These are phyloP conservation scores for Podila horticola DNA, from an alignment of 192 early-diverging fungal species.

Conservation along the genomic window DNA sequence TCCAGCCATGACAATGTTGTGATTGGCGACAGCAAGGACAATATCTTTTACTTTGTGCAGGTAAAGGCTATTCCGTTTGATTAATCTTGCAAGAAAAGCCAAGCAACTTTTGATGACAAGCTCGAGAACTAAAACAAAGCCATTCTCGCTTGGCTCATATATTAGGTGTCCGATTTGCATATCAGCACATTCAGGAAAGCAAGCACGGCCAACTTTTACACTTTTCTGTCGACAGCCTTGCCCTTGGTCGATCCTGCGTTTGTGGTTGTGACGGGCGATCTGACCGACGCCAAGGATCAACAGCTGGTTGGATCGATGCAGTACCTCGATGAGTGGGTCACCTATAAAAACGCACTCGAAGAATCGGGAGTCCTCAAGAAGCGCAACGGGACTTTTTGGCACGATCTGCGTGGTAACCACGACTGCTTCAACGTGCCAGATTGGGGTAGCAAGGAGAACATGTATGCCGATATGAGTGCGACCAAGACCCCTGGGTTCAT, in stretches of 20 bases:
- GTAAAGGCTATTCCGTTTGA: constrained; percentile 52
- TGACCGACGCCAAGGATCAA: constrained; percentile 88
- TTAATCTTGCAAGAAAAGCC: not conserved
- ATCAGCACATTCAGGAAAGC: constrained; percentile 74
- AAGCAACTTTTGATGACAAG: not conserved
- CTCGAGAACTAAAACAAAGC: no score
- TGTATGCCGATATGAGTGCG: constrained; percentile 67
- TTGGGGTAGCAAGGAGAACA: constrained; percentile 69
- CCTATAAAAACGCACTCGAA: constrained; percentile 74
- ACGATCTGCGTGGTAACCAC: constrained; percentile 94
- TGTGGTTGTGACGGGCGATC: constrained; percentile 85
- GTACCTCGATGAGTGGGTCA: constrained; percentile 83
- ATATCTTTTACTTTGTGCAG: constrained; percentile 78
- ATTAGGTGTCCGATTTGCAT: constrained; percentile 85
- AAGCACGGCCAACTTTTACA: constrained; percentile 82
- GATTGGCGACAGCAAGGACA: constrained; percentile 64
- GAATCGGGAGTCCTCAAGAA: constrained; percentile 55
- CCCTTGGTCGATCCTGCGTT: constrained; percentile 83
- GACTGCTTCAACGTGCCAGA: constrained; percentile 87
- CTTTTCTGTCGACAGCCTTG: constrained; percentile 77
- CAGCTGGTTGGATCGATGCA: constrained; percentile 75
- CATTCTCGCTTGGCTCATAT: not conserved
- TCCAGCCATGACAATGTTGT: constrained; percentile 31
- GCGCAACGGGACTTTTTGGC: constrained; percentile 73
- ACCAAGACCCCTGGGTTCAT: constrained; percentile 62